A percentile compares a stretch with the other conserved stretches of the same genome.
Evolutionary conservation across 2,329 filamentous ascomycete genomes (phyloP).

Genomic region (Diaporthe eres): DNA sequence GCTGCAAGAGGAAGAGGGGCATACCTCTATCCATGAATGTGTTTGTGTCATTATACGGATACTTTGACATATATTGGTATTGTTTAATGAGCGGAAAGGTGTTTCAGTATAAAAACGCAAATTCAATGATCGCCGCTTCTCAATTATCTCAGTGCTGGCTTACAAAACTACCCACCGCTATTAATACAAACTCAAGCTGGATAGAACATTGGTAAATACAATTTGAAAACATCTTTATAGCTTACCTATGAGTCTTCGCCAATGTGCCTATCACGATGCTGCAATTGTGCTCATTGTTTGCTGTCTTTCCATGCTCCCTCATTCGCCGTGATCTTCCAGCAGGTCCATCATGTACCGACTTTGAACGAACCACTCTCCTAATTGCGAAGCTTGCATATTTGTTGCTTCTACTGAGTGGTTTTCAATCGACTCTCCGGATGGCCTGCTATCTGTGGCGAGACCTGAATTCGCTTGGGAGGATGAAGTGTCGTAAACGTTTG

Average conservation of each 20-base stretch:
- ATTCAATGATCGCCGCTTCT: no score
- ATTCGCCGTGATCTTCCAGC: neutral
- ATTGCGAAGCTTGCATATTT: neutral
- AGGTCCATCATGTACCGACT: neutral
- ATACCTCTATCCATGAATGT: constrained; percentile 15
- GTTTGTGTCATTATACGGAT: no score
- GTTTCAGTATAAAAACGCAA: no score
- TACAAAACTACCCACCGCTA: no score
- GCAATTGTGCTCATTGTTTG: neutral
- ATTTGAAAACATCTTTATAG: neutral
- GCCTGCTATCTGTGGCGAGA: no score
- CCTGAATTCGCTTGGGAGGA: no score
- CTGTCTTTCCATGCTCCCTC: neutral
- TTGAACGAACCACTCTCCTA: neutral
- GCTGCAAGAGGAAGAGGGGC: neutral
- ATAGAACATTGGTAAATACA: neutral
- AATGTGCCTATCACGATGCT: neutral
- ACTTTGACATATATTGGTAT: neutral
- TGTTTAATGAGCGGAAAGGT: neutral
- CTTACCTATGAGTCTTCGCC: neutral
- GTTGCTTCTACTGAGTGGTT: neutral
- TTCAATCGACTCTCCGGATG: no score
- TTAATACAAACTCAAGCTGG: neutral
- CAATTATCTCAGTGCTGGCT: no score
- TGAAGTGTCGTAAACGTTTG: neutral